These are phyloP conservation scores for Plasmodium inui DNA, from an alignment of 169 alveolate genomes.

Conservation along the genomic window DNA sequence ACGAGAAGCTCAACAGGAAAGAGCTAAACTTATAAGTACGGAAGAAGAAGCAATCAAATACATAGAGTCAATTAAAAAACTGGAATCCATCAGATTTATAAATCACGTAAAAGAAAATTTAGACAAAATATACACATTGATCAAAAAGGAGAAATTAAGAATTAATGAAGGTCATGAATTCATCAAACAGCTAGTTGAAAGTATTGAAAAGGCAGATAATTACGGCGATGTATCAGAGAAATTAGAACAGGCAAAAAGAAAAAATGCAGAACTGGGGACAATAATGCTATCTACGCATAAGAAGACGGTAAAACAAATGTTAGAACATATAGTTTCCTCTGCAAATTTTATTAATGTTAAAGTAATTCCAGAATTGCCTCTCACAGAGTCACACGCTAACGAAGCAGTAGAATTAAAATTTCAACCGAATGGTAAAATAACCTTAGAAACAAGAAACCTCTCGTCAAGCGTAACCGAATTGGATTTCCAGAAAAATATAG, in stretches of 20 bases:
- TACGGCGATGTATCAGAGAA: background rate
- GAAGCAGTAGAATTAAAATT: background rate
- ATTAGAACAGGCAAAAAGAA: background rate
- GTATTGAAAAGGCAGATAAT: background rate
- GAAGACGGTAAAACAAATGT: background rate
- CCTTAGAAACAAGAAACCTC: background rate
- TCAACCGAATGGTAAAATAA: background rate
- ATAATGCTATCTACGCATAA: background rate
- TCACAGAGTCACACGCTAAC: background rate
- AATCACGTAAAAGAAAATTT: background rate
- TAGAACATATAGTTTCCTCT: background rate
- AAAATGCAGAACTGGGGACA: background rate
- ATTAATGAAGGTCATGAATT: background rate
- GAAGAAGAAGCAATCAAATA: slow-evolving; percentile 12
- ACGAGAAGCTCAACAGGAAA: background rate
- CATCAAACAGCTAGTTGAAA: background rate
- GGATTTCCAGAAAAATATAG: background rate
- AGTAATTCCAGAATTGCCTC: background rate
- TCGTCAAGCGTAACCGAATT: background rate
- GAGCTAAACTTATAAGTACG: background rate
- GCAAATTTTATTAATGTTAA: background rate
- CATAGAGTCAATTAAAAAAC: background rate
- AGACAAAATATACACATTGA: background rate
- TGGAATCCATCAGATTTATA: slow-evolving; percentile 7
- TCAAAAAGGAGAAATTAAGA: background rate